Evolutionary conservation across 2,329 filamentous ascomycete species (phyloP).

Genomic region (Metarhizium anisopliae): DNA sequence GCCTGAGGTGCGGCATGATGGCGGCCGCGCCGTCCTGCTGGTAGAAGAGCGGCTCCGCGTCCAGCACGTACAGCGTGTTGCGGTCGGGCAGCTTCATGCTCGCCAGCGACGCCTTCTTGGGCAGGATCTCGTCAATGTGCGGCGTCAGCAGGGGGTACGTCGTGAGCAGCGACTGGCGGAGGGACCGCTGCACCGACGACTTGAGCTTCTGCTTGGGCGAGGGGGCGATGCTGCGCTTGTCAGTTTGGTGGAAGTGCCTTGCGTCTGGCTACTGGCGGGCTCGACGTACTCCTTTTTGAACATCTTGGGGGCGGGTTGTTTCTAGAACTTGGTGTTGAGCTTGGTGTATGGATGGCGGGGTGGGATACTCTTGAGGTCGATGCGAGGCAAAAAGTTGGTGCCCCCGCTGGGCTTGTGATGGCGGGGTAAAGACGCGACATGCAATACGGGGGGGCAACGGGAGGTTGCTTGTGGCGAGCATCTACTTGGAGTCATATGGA

Average conservation of each 20-base stretch:
- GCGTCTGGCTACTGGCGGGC: not conserved
- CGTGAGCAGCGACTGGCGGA: slow-evolving; percentile 73
- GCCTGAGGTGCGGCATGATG: slow-evolving; percentile 76
- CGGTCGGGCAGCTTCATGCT: slow-evolving; percentile 90
- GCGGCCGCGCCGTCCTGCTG: slow-evolving; percentile 64
- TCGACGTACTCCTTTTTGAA: slow-evolving; percentile 77
- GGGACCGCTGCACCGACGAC: slow-evolving; percentile 81
- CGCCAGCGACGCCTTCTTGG: slow-evolving; percentile 87
- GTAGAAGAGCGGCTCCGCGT: slow-evolving; percentile 76
- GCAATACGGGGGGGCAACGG: not conserved
- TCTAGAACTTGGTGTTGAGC: not conserved
- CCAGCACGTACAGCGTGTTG: slow-evolving; percentile 78
- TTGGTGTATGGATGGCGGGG: not conserved
- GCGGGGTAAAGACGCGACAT: slow-evolving; percentile 16
- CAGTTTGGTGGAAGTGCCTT: not conserved
- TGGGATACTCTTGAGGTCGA: no score
- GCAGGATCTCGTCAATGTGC: slow-evolving; percentile 87
- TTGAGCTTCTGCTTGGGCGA: slow-evolving; percentile 93
- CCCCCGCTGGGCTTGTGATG: not conserved
- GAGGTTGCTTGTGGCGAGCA: no score
- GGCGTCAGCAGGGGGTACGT: slow-evolving; percentile 80
- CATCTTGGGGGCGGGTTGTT: slow-evolving; percentile 45
- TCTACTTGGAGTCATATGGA: no score
- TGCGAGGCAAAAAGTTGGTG: no score
- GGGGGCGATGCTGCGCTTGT: slow-evolving; percentile 52